Evolutionary conservation across 768 basidiomycete genomes (phyloP).

Genomic region (Serendipita vermifera): DNA sequence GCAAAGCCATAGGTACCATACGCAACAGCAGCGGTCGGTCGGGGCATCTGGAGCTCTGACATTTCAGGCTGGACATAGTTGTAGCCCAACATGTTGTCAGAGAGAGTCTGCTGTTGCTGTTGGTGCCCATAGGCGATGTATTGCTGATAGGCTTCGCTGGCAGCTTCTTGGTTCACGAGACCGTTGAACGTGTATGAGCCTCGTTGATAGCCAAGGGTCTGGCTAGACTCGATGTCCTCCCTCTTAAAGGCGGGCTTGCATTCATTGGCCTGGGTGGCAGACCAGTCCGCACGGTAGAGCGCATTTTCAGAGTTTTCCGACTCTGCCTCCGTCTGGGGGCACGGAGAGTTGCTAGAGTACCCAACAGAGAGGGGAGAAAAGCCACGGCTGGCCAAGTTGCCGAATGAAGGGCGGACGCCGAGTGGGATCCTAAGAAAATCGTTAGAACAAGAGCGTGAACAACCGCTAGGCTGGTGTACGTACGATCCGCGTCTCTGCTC

Average conservation of each 20-base stretch:
- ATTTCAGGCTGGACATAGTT: too few relatives aligned
- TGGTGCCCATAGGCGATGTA: too few relatives aligned
- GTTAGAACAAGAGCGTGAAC: neutral
- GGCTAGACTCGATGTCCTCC: neutral
- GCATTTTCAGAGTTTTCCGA: neutral
- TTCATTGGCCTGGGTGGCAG: neutral
- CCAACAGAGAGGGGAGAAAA: neutral
- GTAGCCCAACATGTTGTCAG: too few relatives aligned
- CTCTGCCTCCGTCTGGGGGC: neutral
- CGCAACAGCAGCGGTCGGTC: too few relatives aligned
- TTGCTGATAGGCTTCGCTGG: too few relatives aligned
- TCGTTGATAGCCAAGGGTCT: neutral
- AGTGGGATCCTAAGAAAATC: neutral
- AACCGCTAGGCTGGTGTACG: neutral
- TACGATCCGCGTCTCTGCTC: constrained; percentile 6
- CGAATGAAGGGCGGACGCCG: neutral
- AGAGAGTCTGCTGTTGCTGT: too few relatives aligned
- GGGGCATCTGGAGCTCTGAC: too few relatives aligned
- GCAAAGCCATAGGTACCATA: too few relatives aligned
- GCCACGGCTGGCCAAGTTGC: neutral
- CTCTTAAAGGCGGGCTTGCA: neutral
- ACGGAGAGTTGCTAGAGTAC: neutral
- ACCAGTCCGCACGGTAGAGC: neutral
- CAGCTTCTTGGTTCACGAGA: too few relatives aligned
- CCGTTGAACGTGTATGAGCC: too few relatives aligned